phyloP scores from a whole-genome alignment of 768 basidiomycete species.

The Lentinula lateritia region DNA sequence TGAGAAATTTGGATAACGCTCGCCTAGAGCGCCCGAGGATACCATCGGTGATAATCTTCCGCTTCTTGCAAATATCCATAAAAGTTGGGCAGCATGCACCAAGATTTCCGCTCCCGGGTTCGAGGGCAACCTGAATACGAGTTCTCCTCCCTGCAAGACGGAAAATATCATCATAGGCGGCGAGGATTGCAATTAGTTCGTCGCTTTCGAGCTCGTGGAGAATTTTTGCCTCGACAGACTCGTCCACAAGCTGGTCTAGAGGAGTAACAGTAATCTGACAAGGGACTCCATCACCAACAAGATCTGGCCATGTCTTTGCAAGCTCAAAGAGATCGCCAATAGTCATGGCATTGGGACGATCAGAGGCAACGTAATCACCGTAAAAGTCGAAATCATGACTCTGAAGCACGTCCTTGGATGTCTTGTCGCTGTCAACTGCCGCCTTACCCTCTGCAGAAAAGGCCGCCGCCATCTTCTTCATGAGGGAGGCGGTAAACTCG shows the following conservation, averaged over 20 bases:
- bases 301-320: slow-evolving; percentile 7
- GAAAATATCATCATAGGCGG: slow-evolving; percentile 8
- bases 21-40: slow-evolving; percentile 2
- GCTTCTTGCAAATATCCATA: slow-evolving; percentile 4
- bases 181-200: slow-evolving; percentile 1
- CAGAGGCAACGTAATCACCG: not conserved
- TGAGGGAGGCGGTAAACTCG: not conserved
- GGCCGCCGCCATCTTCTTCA: slow-evolving; percentile 7
- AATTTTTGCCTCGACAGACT: not conserved
- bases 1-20: not conserved
- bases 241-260: slow-evolving; percentile 9
- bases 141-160: slow-evolving; percentile 6
- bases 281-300: slow-evolving; percentile 12
- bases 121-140: not conserved
- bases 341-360: slow-evolving; percentile 4
- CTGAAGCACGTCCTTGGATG: slow-evolving; percentile 8
- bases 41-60: slow-evolving; percentile 2
- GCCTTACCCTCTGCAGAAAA: slow-evolving; percentile 6
- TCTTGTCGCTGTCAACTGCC: slow-evolving; percentile 8
- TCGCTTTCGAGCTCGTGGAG: slow-evolving; percentile 8
- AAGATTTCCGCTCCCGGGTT: not conserved
- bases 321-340: slow-evolving; percentile 9
- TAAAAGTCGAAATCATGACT: slow-evolving; percentile 1
- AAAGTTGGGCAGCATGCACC: slow-evolving; percentile 8
- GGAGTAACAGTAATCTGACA: slow-evolving; percentile 10